phyloP scores from a whole-genome alignment of 805 yeast genomes.

The Starmerella vitae region DNA sequence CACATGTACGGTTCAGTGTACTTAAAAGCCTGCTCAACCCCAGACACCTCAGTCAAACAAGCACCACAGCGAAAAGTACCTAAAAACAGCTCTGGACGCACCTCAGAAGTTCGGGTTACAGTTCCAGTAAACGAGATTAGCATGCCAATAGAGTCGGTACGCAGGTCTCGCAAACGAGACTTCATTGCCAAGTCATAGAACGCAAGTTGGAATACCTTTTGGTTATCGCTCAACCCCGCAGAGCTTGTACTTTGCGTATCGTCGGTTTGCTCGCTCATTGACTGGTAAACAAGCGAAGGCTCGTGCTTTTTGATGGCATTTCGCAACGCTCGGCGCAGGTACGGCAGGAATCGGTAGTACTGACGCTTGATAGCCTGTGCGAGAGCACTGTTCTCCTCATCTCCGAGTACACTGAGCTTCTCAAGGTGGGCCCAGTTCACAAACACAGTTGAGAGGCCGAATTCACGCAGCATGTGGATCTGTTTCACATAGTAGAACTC shows the following conservation, averaged over 20 bases:
- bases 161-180: slow-evolving; percentile 74
- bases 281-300: slow-evolving; percentile 44
- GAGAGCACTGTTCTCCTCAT: slow-evolving; percentile 51
- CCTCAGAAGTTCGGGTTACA: slow-evolving; percentile 90
- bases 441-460: slow-evolving; percentile 64
- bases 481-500: slow-evolving; percentile 57
- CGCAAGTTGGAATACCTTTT: slow-evolving; percentile 76
- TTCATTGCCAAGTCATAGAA: slow-evolving; percentile 74
- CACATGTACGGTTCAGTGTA: slow-evolving; percentile 93
- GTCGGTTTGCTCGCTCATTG: neutral
- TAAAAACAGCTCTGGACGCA: slow-evolving; percentile 79
- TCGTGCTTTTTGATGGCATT: slow-evolving; percentile 59
- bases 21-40: slow-evolving; percentile 82
- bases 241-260: too few relatives aligned
- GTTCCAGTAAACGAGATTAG: slow-evolving; percentile 82
- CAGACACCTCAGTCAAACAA: slow-evolving; percentile 73
- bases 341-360: slow-evolving; percentile 85
- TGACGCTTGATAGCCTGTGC: slow-evolving; percentile 84
- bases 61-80: slow-evolving; percentile 82
- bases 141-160: slow-evolving; percentile 79
- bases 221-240: slow-evolving; percentile 32
- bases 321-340: slow-evolving; percentile 58
- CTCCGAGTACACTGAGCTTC: slow-evolving; percentile 36
- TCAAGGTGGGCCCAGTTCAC: slow-evolving; percentile 73
- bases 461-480: slow-evolving; percentile 63